Evolutionary conservation across 345 rosid species (phyloP).

Genomic region (Pistacia integerrima): DNA sequence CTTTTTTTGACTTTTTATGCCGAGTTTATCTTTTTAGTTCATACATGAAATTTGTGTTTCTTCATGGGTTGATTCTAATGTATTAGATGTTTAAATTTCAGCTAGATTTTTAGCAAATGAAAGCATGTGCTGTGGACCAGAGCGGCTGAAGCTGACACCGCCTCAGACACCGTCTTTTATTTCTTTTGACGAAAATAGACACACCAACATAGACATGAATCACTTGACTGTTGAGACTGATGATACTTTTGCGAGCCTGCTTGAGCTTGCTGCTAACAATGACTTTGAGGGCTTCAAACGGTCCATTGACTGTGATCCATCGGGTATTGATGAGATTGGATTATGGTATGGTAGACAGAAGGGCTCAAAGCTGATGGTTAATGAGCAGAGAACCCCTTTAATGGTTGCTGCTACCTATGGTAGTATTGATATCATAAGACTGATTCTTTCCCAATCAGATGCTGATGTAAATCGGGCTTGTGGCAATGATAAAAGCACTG

Average conservation of each 20-base stretch:
- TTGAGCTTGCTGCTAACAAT: slow-evolving; percentile 93
- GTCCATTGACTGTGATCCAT: slow-evolving; percentile 62
- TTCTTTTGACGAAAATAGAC: slow-evolving; percentile 41
- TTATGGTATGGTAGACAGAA: slow-evolving; percentile 89
- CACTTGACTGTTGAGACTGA: slow-evolving; percentile 79
- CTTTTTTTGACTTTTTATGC: background rate
- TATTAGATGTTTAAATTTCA: slow-evolving; percentile 24
- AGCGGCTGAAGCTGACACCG: slow-evolving; percentile 39
- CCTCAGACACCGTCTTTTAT: slow-evolving; percentile 22
- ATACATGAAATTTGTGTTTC: slow-evolving; percentile 3
- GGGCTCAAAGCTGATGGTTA: slow-evolving; percentile 83
- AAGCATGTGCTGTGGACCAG: slow-evolving; percentile 56
- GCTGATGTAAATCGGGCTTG: slow-evolving; percentile 76
- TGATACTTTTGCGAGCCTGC: slow-evolving; percentile 80
- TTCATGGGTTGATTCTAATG: slow-evolving; percentile 23
- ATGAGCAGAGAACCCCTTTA: slow-evolving; percentile 76
- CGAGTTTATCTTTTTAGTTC: background rate
- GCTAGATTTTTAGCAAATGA: slow-evolving; percentile 41
- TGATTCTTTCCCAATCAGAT: slow-evolving; percentile 67
- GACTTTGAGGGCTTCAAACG: slow-evolving; percentile 64
- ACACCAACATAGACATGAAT: slow-evolving; percentile 53
- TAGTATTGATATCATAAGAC: slow-evolving; percentile 67
- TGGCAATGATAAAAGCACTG: slow-evolving; percentile 71
- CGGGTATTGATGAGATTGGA: slow-evolving; percentile 72
- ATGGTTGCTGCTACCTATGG: slow-evolving; percentile 97